Conservation (phyloP, 768 basidiomycete genomes). For the Pisolithus sp. region DNA sequence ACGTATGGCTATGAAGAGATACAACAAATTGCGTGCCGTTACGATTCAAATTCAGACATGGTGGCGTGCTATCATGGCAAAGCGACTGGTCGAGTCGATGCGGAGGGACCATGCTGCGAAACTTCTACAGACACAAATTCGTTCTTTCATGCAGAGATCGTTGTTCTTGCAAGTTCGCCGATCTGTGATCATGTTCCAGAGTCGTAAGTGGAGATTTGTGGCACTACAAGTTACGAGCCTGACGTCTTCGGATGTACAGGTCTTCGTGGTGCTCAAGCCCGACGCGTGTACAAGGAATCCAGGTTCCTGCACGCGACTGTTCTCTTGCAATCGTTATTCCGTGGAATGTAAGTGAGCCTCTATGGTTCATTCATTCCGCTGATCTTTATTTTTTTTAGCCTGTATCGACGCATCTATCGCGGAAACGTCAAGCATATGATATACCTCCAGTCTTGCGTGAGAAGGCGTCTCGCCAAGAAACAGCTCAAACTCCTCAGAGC, state of each 20-base stretch:
- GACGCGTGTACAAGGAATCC: constrained; percentile 51
- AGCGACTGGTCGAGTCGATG: constrained; percentile 60
- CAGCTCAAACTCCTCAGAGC: constrained; percentile 78
- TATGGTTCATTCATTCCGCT: not conserved
- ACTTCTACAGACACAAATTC: constrained; percentile 64
- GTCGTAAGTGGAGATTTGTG: constrained; percentile 52
- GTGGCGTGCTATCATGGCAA: constrained; percentile 88
- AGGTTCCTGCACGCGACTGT: constrained; percentile 58
- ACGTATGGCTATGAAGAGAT: constrained; percentile 76
- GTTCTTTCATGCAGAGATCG: constrained; percentile 70
- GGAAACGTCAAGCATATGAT: constrained; percentile 67
- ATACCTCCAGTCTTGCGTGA: constrained; percentile 86
- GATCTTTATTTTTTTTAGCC: constrained; percentile 28
- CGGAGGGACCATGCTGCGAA: constrained; percentile 70
- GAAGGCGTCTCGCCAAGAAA: constrained; percentile 80
- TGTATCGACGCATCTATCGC: constrained; percentile 47
- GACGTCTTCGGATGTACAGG: constrained; percentile 38
- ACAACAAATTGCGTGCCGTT: constrained; percentile 59
- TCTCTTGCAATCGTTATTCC: constrained; percentile 72
- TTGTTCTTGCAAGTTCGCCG: constrained; percentile 56
- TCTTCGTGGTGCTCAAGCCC: constrained; percentile 67
- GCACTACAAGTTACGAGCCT: constrained; percentile 2
- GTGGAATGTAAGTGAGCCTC: constrained; percentile 70
- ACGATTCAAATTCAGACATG: constrained; percentile 88
- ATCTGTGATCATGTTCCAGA: constrained; percentile 71